Evolutionary conservation across 2,329 filamentous ascomycete genomes (phyloP), one percentile per base, ranked within the genome.

Genomic region (Fusarium continuum): DNA sequence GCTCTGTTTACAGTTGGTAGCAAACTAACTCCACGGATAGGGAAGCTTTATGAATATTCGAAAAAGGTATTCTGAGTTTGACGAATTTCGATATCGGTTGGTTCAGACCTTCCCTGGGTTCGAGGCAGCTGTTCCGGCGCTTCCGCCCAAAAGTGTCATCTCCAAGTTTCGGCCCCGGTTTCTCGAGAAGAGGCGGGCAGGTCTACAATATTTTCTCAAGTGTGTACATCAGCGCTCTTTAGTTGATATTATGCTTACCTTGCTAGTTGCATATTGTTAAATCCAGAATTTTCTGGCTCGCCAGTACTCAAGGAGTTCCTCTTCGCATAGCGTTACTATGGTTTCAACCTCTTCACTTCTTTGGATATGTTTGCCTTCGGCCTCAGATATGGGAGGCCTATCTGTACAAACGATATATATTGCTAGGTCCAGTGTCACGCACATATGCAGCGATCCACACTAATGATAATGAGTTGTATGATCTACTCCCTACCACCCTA

Each of bases 121-220:
- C 19, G 88, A 87, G 71, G 91, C 86, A 20, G 92, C 93, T n/a
- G 87, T 99, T 73, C 95, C 95, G n/a, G 83, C 86, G 29, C 81
- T 99, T 57, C 95, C 95, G 38, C 92, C 92, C 28, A 99, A 99
- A 79, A 96, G 92, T 73, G 82, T 96, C 46, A 87, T 98, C 49
- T 94, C 91, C 79, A 91, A 85, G 80, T 97, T 97, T 73, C 85
- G 91, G 46, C 88, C 91, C 10, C 86, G 85, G 46, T 98, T 99
- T 75, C 83, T 99, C 16, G 93, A 97, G 76, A 89, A 90, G 72
- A 85, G 95, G 71, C 88, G 92, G 67, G 83, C 87, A 35, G 94
- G 93, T 6, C 80, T 99, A 56, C 89, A 92, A 73, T 97, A 98
- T 74, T 99, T 98, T 74, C 80, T 99, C 50, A 96, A 96, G 93